Base-by-base conservation (phyloP, 176 grass and related monocot species). In the Carex pumila region DNA sequence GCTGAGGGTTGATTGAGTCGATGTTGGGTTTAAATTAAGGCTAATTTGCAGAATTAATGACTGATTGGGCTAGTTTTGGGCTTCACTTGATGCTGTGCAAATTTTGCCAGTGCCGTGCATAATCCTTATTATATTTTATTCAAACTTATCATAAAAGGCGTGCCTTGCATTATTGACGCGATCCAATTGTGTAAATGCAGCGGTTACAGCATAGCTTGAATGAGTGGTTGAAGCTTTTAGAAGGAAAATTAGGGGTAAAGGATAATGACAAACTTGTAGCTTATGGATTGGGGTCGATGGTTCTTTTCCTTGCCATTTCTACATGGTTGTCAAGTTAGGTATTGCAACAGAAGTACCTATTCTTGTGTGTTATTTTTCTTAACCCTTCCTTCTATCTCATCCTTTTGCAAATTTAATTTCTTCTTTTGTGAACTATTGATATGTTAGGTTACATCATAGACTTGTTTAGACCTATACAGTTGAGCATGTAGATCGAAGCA, bases 201-300 rank as follows among this genome's bases (percentile, higher is more conserved):
- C 87, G 90, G 58, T 50, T 69, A 14, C 86, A 88, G 6, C 50
- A 90, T 84, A 90, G 19, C 56, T 84, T 83, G 22, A 70, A 95
- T 87, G 71, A 69, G 88, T 99, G 89, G 89, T 83, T 87, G 72
- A 87, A 91, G 34, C 43, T 82, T 88, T 81, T 91, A 25, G 83
- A 88, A 83, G 88, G 86, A 67, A 88, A 87, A 45, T 64, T 92
- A 12, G 90, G 89, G n/a, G 88, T 63, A 68, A 84, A 83, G 82
- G 87, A 91, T 84, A 72, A 88, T 84, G 97, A 99, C 39, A 87
- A 71, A 43, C 13, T 99, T 73, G 90, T 94, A 61, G 82, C 83
- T 76, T 96, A 85, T 90, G 91, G 97, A 67, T 85, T 96, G 30
- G 93, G 88, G 71, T 83, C 79, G 17, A 99, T 96, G 97, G 84